Evolutionary conservation across 164 flowering plant genomes (phyloP).

Genomic region (Nelumbo lutea): DNA sequence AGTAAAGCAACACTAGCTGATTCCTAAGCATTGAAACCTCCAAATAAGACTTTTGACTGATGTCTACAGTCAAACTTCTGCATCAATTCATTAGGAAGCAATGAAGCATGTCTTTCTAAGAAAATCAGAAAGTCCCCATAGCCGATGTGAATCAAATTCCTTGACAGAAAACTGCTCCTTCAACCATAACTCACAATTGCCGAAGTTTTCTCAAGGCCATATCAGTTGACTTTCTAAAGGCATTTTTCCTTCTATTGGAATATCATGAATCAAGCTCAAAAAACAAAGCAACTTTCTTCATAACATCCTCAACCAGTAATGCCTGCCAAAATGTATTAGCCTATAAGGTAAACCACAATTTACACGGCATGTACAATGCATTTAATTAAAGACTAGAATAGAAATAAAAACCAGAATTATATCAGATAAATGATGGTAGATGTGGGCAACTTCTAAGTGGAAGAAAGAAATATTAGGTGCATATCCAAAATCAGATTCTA

Average conservation of each 20-base stretch:
- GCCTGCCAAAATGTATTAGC: conserved; percentile 32
- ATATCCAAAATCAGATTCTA: too few species aligned
- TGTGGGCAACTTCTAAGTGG: too few species aligned
- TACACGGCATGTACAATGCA: too few species aligned
- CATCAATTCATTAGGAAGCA: conserved; percentile 37
- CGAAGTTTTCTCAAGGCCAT: conserved; percentile 40
- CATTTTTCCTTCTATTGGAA: conserved; percentile 19
- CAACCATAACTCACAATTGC: conserved; percentile 64
- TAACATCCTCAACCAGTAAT: conserved; percentile 53
- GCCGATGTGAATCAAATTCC: conserved; percentile 64
- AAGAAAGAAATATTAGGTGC: too few species aligned
- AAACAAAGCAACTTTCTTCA: conserved; percentile 36
- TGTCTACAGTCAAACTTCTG: conserved; percentile 25
- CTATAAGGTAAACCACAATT: too few species aligned
- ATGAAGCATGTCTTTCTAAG: conserved; percentile 43
- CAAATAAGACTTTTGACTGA: conserved; percentile 26
- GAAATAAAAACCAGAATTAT: too few species aligned
- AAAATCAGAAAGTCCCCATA: conserved; percentile 62
- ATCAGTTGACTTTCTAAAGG: conserved; percentile 22
- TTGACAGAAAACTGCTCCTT: conserved; percentile 51
- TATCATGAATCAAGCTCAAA: conserved; percentile 29
- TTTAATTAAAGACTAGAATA: too few species aligned
- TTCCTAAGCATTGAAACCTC: conserved; percentile 50
- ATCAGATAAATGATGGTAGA: too few species aligned
- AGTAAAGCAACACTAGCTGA: conserved; percentile 48